Evolutionary conservation across 2,329 filamentous ascomycete species (phyloP).

Genomic region (Aspergillus tanneri): DNA sequence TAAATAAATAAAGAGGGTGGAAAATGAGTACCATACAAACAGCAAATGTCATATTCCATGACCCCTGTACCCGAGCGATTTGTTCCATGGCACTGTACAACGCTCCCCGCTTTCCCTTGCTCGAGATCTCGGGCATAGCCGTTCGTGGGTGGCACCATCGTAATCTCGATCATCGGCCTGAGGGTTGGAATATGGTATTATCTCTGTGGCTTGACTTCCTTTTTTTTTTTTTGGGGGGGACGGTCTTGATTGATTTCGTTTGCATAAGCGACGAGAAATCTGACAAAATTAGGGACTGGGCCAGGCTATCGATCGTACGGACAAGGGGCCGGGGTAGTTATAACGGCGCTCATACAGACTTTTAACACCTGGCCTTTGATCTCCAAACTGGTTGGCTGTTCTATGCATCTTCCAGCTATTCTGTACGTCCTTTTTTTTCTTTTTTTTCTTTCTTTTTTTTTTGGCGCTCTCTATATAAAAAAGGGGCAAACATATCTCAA

Average conservation of each 20-base stretch:
- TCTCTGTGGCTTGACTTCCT: background rate
- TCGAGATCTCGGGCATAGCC: conserved; percentile 30
- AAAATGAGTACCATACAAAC: conserved; percentile 3
- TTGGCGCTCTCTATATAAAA: too few relatives aligned
- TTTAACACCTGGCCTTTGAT: too few relatives aligned
- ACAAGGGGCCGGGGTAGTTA: too few relatives aligned
- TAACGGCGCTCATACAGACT: too few relatives aligned
- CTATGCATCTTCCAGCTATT: too few relatives aligned
- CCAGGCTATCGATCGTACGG: background rate
- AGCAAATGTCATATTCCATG: background rate
- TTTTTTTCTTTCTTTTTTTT: too few relatives aligned
- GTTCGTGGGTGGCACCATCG: conserved; percentile 23
- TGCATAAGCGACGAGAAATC: conserved; percentile 1
- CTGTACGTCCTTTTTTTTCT: too few relatives aligned
- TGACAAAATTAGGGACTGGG: background rate
- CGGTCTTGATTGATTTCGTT: background rate
- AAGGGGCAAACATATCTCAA: too few relatives aligned
- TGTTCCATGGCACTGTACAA: conserved; percentile 24
- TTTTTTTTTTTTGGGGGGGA: too few relatives aligned
- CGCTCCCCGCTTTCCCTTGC: conserved; percentile 26
- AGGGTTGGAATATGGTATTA: background rate
- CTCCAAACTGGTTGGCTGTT: too few relatives aligned
- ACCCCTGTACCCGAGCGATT: conserved; percentile 17
- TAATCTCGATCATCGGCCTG: conserved; percentile 11
- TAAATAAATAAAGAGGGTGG: conserved; percentile 13